Evolutionary conservation across 2,329 filamentous ascomycete genomes (phyloP), one percentile per base, ranked within the genome.

Genomic region (Penicillium sp.): DNA sequence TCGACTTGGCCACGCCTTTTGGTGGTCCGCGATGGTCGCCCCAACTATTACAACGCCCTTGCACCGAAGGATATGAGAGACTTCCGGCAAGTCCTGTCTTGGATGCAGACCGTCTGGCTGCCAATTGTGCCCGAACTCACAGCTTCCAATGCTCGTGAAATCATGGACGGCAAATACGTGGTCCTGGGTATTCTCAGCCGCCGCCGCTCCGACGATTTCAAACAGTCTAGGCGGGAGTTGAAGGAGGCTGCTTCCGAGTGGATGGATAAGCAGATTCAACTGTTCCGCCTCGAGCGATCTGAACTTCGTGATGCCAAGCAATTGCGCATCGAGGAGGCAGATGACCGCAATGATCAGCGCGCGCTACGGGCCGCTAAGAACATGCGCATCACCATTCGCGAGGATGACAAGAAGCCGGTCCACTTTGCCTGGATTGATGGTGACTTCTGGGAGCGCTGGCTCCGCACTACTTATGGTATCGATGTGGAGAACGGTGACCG

Each of bases 361-460:
- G 93, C 91, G 11, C 77, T 97, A 57, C 84, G 91, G 37, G 84
- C 89, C 44, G 96, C 95, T 35, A 99, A 99, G 82, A 88, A 86
- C 63, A 96, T 96, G 70, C 87, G 88, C 31, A 93, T 99, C 72
- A 90, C 92, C 66, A 96, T 97, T 86, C 89, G 93, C 66, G 89
- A 90, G 70, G 85, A 91, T 52, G 87, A 92, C 70, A 88, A 89
- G 66, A 96, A 93, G 74, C 90, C 96, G 71, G 92, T 98, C 43
- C 86, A 86, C 9, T 99, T 99, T 75, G 95, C 95, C 13, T 99
- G 95, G 95, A 91, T 98, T 13, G 95, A 99, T 72, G 92, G 93
- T 50, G 85, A 91, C 8, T 98, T 98, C 75, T 99, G 95, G 95
- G 93, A 98, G 75, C 86, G 93, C 60, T 99, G 95, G 95, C 86